Evolutionary conservation across 306 rosid genomes (phyloP), one percentile per base, ranked within the genome.

Genomic region (Arachis stenosperma): DNA sequence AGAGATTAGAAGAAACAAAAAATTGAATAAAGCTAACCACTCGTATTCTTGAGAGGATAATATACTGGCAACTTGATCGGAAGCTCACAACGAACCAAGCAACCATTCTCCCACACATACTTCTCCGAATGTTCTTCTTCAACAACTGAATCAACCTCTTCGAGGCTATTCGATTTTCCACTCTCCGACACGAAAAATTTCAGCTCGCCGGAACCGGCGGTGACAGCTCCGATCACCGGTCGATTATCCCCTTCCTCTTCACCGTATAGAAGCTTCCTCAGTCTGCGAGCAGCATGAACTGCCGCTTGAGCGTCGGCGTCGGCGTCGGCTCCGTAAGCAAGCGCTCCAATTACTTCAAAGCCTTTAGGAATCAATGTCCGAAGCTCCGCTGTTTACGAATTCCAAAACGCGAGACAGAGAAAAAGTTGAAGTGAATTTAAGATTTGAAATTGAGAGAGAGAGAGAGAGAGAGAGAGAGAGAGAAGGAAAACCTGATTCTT

Each of bases 31-130:
- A 77, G 61, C 72, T 30, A 71, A 94, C 98, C 98, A n/a, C 79
- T 41, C 3, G 86, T 74, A 74, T 69, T 85, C 43, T 83, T 66
- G n/a, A 68, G 75, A 22, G 87, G 83, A 74, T 86, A 82, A 77
- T 89, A 89, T 62, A 89, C 42, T 5, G 98, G 96, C 80, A 94
- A 67, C 81, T 75, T 85, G 47, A 94, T 69, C 3, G 90, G 91
- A 74, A 94, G 87, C 82, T 88, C 94, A 50, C 97, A 88, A 30
- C 81, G 84, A 73, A 94, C 81, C 78, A 94, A 83, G 67, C 92
- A 91, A 36, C 96, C 97, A 17, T 84, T 86, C 85, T 94, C 98
- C 98, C 98, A 94, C 30, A 88, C 52, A 81, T 13, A 69, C 82
- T 88, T 88, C 51, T 83, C 89, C 2, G 92, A 77, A 62, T 78